Evolutionary conservation across 2,329 filamentous ascomycete genomes (phyloP).

Genomic region (Metarhizium guizhouense): DNA sequence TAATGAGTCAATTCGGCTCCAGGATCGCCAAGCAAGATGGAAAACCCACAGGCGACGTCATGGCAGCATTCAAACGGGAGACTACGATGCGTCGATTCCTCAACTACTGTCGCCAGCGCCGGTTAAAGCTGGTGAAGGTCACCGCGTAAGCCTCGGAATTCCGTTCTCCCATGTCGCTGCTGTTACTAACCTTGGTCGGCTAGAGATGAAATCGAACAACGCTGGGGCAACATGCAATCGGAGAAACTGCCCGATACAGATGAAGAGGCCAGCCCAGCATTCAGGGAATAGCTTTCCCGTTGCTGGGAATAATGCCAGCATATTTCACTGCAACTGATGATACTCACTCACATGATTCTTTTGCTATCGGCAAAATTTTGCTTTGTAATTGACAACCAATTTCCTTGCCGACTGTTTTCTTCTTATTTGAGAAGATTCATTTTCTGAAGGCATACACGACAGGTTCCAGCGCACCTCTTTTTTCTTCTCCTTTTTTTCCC

Average conservation of each 20-base stretch:
- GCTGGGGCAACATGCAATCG: constrained; percentile 28
- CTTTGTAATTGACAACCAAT: neutral
- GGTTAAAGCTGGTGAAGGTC: constrained; percentile 30
- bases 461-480: too few species aligned
- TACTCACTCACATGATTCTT: neutral
- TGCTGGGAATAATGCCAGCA: constrained; percentile 1
- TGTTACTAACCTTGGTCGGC: constrained; percentile 10
- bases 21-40: constrained; percentile 19
- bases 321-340: neutral
- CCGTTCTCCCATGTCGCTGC: neutral
- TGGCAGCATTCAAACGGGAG: constrained; percentile 43
- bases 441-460: too few species aligned
- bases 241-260: constrained; percentile 18
- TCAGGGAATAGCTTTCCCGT: constrained; percentile 16
- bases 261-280: constrained; percentile 17
- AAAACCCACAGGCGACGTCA: constrained; percentile 33
- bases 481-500: too few species aligned
- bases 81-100: constrained; percentile 45
- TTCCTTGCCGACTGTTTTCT: neutral
- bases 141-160: constrained; percentile 27
- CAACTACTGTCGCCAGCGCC: constrained; percentile 34
- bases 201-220: constrained; percentile 26
- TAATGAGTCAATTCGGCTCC: constrained; percentile 22
- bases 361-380: neutral
- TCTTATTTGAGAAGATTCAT: too few species aligned